Evolutionary conservation across 768 basidiomycete species (phyloP).

Genomic region (Daedaleopsis nitida): DNA sequence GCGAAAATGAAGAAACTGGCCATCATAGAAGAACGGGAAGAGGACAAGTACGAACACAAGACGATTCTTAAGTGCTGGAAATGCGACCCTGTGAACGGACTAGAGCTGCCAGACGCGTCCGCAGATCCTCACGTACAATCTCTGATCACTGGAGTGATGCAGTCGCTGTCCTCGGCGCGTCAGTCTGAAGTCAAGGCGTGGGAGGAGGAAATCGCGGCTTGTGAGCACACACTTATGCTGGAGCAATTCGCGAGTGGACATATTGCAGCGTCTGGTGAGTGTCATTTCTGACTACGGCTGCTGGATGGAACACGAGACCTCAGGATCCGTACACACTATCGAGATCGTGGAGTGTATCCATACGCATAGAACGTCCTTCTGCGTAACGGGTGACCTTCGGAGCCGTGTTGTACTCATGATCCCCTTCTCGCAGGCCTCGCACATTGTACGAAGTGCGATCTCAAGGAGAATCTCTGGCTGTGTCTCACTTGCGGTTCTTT

Average conservation of each 20-base stretch:
- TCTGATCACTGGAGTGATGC: slow-evolving; percentile 70
- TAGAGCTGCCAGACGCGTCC: slow-evolving; percentile 44
- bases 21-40: slow-evolving; percentile 83
- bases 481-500: slow-evolving; percentile 90
- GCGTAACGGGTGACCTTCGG: too few species aligned
- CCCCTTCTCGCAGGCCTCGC: slow-evolving; percentile 60
- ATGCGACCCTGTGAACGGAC: slow-evolving; percentile 57
- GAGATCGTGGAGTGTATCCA: too few species aligned
- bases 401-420: background rate
- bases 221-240: slow-evolving; percentile 74
- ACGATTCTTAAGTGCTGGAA: slow-evolving; percentile 76
- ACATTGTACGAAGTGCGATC: slow-evolving; percentile 79
- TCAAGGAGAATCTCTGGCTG: slow-evolving; percentile 93
- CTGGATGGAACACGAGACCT: too few species aligned
- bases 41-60: slow-evolving; percentile 79
- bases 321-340: too few species aligned
- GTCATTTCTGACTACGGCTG: background rate
- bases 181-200: slow-evolving; percentile 96
- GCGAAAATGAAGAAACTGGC: slow-evolving; percentile 89
- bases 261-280: slow-evolving; percentile 57
- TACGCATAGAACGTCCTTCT: too few species aligned
- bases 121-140: slow-evolving; percentile 47
- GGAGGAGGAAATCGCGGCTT: slow-evolving; percentile 91
- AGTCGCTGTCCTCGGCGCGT: slow-evolving; percentile 83
- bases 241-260: slow-evolving; percentile 48